These are phyloP conservation scores for Lachancea quebecensis DNA, from an alignment of 805 yeast species.

Conservation along the genomic window DNA sequence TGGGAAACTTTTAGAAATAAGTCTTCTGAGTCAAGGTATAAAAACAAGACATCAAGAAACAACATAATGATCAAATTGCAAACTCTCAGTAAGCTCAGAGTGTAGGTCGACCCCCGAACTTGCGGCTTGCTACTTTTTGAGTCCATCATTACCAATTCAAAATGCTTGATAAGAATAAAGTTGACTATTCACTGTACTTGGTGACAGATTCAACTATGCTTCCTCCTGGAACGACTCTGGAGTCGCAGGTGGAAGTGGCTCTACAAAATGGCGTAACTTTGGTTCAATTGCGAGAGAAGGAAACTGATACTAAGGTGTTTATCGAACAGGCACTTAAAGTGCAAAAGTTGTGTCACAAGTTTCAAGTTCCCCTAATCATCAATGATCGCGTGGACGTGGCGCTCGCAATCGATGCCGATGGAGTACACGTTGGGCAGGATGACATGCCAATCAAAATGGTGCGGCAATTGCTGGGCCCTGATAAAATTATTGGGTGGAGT, in stretches of 20 bases:
- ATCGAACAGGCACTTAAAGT: conserved; percentile 53
- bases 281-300: conserved; percentile 79
- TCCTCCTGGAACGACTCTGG: conserved; percentile 50
- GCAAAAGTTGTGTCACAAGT: conserved; percentile 51
- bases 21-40: too few species aligned
- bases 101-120: too few species aligned
- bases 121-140: neutral
- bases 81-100: too few species aligned
- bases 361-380: conserved; percentile 69
- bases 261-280: conserved; percentile 69
- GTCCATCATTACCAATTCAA: neutral
- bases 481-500: conserved; percentile 74
- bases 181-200: conserved; percentile 53
- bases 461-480: conserved; percentile 59
- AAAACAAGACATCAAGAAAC: too few species aligned
- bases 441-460: conserved; percentile 60
- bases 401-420: conserved; percentile 81
- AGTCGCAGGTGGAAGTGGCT: conserved; percentile 57
- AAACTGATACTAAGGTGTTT: conserved; percentile 60
- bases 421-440: conserved; percentile 89
- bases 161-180: conserved; percentile 21
- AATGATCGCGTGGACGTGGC: conserved; percentile 88
- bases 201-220: conserved; percentile 77
- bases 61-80: too few species aligned
- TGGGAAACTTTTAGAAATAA: conserved; percentile 1